phyloP scores from a whole-genome alignment of 257 asterid genomes.

The Apocynum venetum region DNA sequence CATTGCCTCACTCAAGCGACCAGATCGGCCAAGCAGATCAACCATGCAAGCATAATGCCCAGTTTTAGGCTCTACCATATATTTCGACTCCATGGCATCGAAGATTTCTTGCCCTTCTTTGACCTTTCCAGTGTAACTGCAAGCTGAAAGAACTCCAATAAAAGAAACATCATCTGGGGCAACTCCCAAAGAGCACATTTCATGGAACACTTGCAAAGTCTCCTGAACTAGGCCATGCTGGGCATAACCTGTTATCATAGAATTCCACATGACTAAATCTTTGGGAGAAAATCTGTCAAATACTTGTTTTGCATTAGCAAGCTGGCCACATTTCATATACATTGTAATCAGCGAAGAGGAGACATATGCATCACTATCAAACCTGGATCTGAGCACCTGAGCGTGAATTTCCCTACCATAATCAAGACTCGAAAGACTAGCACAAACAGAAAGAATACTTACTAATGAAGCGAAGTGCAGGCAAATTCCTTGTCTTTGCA shows the following conservation, averaged over 20 bases:
- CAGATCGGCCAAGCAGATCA: conserved; percentile 79
- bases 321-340: conserved; percentile 80
- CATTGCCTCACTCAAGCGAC: conserved; percentile 53
- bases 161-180: conserved; percentile 49
- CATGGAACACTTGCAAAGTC: conserved; percentile 45
- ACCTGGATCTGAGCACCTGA: conserved; percentile 34
- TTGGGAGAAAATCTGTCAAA: conserved; percentile 45
- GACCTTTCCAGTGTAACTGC: conserved; percentile 73
- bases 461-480: conserved; percentile 56
- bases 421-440: conserved; percentile 57
- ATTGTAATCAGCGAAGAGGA: conserved; percentile 55
- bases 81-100: conserved; percentile 50
- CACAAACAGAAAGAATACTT: conserved; percentile 64
- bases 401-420: conserved; percentile 70
- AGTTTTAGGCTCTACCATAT: conserved; percentile 38
- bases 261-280: conserved; percentile 75
- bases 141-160: conserved; percentile 67
- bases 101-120: conserved; percentile 62
- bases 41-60: conserved; percentile 78
- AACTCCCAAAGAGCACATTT: conserved; percentile 40
- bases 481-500: conserved; percentile 50
- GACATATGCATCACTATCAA: conserved; percentile 45
- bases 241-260: conserved; percentile 69
- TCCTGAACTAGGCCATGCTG: conserved; percentile 64
- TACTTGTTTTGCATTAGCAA: conserved; percentile 42